phyloP scores from a whole-genome alignment of 1,284 basidiomycete genomes.

The Tylopilus sp. region DNA sequence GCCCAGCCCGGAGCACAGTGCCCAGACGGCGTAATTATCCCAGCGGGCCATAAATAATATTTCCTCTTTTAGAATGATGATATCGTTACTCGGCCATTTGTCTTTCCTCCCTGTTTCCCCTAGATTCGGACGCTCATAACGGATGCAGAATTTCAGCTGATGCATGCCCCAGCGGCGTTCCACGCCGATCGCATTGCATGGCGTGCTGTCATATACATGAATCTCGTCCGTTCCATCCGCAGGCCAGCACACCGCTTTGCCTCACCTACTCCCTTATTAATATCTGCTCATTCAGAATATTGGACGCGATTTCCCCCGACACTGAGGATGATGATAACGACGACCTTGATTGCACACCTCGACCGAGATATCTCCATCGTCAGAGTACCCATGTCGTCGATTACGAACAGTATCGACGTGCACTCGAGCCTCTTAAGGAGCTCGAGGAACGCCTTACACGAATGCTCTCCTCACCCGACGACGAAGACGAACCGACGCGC shows the following conservation, averaged over 20 bases:
- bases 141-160: slow-evolving; percentile 69
- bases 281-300: slow-evolving; percentile 45
- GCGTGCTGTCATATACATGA: slow-evolving; percentile 81
- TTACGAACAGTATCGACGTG: slow-evolving; percentile 56
- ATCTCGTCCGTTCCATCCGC: slow-evolving; percentile 74
- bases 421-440: slow-evolving; percentile 59
- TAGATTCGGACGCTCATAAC: slow-evolving; percentile 13
- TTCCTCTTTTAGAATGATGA: slow-evolving; percentile 9
- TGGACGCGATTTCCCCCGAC: slow-evolving; percentile 71
- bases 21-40: not conserved
- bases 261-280: slow-evolving; percentile 3
- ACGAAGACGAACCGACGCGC: slow-evolving; percentile 53
- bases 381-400: slow-evolving; percentile 49
- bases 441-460: slow-evolving; percentile 65
- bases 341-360: slow-evolving; percentile 47
- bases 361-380: slow-evolving; percentile 44
- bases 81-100: not conserved
- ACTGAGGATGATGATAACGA: slow-evolving; percentile 48
- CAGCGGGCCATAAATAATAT: not conserved
- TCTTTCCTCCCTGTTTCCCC: not conserved
- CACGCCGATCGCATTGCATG: slow-evolving; percentile 74
- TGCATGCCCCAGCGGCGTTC: slow-evolving; percentile 70
- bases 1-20: slow-evolving; percentile 1
- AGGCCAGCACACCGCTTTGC: slow-evolving; percentile 41
- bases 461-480: slow-evolving; percentile 59